Evolutionary conservation across 108 stramenopile genomes (phyloP), one percentile per base, ranked within the genome.

Genomic region (Seminavis robusta): DNA sequence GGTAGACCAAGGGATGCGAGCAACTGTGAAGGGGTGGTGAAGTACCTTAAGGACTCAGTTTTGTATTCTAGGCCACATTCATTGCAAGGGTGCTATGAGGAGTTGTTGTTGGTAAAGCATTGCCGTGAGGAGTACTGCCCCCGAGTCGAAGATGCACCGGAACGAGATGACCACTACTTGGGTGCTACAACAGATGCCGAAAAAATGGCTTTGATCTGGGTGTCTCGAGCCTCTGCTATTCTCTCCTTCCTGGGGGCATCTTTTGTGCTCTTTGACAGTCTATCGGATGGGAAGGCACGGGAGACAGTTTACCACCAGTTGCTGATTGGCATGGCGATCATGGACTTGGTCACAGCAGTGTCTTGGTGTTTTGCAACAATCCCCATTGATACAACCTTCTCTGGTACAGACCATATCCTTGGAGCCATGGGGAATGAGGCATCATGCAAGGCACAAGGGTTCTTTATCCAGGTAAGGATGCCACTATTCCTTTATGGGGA

Each of bases 391-490:
- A n/a, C n/a, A 8, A 8, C 23, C 8, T 51, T 51, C 13, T 13
- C 27, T 44, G 40, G 23, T n/a, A 17, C 27, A 16, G n/a, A 13
- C 13, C 13, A 42, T n/a, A 34, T 78, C 23, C 42, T 60, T 7
- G 71, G 76, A 26, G 71, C 80, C 0, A 26, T 41, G 19, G 81
- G 81, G 0, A 81, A 63, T 6, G 37, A 27, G 11, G 61, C 38
- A 0, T 65, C 75, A 0, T 84, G 83, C 34, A 59, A 57, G 5
- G 76, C 74, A 2, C 73, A 77, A 32, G 85, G 81, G n/a, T 87
- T 83, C 48, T 81, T 87, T 40, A 19, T 63, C 19, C 76, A n/a
- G n/a, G n/a, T n/a, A n/a, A n/a, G n/a, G n/a, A n/a, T n/a, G n/a
- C n/a, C n/a, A n/a, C n/a, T n/a, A n/a, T n/a, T n/a, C n/a, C n/a